Evolutionary conservation across 352 stramenopile genomes (phyloP).

Genomic region (Globisporangium solare): DNA sequence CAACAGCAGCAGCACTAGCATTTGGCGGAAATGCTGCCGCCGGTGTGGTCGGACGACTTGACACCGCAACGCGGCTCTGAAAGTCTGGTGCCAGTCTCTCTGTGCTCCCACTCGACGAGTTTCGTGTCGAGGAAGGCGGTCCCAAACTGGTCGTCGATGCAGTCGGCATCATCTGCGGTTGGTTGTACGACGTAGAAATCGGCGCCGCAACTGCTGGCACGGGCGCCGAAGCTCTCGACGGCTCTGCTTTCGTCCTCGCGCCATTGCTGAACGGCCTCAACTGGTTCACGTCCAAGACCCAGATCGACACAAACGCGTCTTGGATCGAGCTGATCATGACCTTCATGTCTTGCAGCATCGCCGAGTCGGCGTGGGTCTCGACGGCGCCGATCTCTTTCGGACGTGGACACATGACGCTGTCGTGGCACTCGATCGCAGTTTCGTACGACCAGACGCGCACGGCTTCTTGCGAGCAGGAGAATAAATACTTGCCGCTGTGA

Average conservation of each 20-base stretch:
- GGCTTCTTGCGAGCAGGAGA: conserved; percentile 71
- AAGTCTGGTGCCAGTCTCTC: conserved; percentile 13
- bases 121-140: background rate
- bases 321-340: conserved; percentile 78
- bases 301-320: conserved; percentile 78
- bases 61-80: conserved; percentile 13
- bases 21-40: conserved; percentile 9
- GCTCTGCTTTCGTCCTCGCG: conserved; percentile 8
- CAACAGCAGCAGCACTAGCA: background rate
- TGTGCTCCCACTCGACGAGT: background rate
- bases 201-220: background rate
- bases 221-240: conserved; percentile 13
- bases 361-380: conserved; percentile 63
- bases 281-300: conserved; percentile 71
- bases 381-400: conserved; percentile 47
- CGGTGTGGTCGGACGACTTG: conserved; percentile 24
- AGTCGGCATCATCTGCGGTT: background rate
- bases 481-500: conserved; percentile 74
- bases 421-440: conserved; percentile 77
- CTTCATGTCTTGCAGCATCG: conserved; percentile 81
- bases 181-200: background rate
- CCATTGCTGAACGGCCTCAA: conserved; percentile 47
- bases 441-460: conserved; percentile 85
- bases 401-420: conserved; percentile 55
- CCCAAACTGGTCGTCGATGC: background rate